Conservation (phyloP, 805 yeast genomes). For the Yarrowia bubula region DNA sequence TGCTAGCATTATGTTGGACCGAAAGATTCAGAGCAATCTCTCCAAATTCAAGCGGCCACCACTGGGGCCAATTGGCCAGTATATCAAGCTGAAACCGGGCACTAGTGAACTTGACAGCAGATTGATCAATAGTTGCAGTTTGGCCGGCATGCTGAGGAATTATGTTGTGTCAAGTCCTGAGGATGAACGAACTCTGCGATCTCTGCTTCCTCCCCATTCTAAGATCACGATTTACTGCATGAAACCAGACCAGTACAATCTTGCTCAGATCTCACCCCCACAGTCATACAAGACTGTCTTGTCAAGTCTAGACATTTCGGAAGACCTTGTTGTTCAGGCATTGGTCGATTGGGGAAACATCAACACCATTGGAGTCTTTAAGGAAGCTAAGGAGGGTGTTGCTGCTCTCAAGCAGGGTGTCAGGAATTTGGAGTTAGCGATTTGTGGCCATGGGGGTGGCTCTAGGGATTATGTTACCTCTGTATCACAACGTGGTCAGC, state of each 20-base stretch:
- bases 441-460: neutral
- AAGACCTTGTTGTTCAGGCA: neutral
- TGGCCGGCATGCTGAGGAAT: neutral
- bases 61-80: constrained; percentile 11
- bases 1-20: neutral
- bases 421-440: neutral
- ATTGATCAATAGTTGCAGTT: neutral
- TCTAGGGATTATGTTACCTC: neutral
- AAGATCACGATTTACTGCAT: neutral
- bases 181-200: neutral
- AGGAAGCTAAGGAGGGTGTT: neutral
- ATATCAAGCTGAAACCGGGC: neutral
- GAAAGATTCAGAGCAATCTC: neutral
- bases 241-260: neutral
- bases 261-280: neutral
- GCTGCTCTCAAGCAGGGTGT: neutral
- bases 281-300: neutral
- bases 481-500: neutral
- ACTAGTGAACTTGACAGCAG: neutral
- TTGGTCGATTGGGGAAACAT: constrained; percentile 1
- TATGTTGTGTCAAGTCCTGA: neutral
- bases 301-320: neutral
- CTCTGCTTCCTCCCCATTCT: neutral
- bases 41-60: neutral
- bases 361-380: neutral